phyloP scores from a whole-genome alignment of 495 filamentous ascomycete genomes.

The Trichoderma erinaceum region DNA sequence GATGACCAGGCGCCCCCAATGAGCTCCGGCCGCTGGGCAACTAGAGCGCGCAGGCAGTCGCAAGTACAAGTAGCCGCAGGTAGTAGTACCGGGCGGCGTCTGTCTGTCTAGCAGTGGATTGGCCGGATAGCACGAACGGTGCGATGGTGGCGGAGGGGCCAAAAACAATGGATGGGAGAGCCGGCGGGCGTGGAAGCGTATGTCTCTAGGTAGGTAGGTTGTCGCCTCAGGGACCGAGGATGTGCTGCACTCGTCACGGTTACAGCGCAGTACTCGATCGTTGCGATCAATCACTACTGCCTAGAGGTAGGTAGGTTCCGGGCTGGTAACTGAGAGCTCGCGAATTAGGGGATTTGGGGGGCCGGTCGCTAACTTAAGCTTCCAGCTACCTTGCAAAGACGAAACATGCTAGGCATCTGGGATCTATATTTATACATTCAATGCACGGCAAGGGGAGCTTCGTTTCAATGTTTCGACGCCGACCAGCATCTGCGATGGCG shows the following conservation, averaged over 20 bases:
- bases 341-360: background rate
- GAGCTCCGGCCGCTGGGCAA: background rate
- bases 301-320: background rate
- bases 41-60: background rate
- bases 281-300: background rate
- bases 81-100: background rate
- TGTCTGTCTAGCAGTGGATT: background rate
- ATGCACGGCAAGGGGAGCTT: background rate
- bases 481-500: background rate
- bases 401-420: background rate
- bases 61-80: background rate
- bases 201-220: no score
- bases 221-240: conserved; percentile 9
- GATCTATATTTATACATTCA: conserved; percentile 7
- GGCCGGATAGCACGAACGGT: background rate
- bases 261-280: background rate
- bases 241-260: conserved; percentile 11
- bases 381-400: background rate
- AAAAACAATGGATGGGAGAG: background rate
- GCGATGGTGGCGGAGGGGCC: conserved; percentile 6
- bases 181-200: background rate
- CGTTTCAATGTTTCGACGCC: background rate
- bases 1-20: background rate
- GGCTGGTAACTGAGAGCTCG: background rate
- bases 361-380: background rate